A percentile compares a stretch with the other conserved stretches of the same genome.
phyloP scores from a whole-genome alignment of 331 rosid species.

The Ulmus americana region DNA sequence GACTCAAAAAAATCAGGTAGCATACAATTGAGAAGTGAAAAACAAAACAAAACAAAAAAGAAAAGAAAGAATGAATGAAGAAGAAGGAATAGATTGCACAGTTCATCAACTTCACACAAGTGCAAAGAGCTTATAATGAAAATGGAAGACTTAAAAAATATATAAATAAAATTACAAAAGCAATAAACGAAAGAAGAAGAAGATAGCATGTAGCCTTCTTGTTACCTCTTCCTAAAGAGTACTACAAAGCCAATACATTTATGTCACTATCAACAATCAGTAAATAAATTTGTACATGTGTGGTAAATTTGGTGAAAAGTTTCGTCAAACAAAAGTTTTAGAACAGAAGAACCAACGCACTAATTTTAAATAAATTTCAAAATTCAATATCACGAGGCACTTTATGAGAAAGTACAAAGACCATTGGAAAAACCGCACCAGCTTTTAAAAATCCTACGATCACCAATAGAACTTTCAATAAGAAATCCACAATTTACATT shows the following conservation, averaged over 20 bases:
- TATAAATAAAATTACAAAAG: neutral
- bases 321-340: too few relatives aligned
- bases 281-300: too few relatives aligned
- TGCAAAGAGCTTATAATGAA: neutral
- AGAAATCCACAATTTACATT: neutral
- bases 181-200: neutral
- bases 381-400: too few relatives aligned
- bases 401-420: too few relatives aligned
- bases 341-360: neutral
- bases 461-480: neutral
- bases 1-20: conserved; percentile 3
- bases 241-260: neutral
- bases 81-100: neutral
- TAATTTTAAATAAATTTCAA: neutral
- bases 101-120: neutral
- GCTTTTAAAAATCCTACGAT: neutral
- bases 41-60: neutral
- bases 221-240: neutral
- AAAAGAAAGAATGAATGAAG: too few relatives aligned
- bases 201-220: neutral
- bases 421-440: neutral
- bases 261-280: too few relatives aligned
- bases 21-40: neutral
- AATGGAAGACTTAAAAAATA: neutral
- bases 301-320: too few relatives aligned